Evolutionary conservation across 768 basidiomycete species (phyloP).

Genomic region (Leccinum rimulosum): DNA sequence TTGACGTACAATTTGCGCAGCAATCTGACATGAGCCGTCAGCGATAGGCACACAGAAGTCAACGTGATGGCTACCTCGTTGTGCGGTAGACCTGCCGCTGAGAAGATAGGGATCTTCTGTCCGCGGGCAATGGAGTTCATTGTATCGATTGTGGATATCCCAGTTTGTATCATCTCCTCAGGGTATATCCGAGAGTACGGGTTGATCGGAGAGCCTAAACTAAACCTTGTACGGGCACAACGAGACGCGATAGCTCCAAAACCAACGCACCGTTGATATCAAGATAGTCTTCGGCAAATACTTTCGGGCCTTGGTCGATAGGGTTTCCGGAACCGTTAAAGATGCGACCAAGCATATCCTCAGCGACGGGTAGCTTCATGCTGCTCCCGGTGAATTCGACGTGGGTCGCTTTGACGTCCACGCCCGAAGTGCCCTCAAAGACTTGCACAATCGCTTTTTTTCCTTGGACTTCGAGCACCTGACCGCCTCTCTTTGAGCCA

Average conservation of each 20-base stretch:
- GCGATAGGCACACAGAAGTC: slow-evolving; percentile 22
- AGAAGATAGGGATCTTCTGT: slow-evolving; percentile 99
- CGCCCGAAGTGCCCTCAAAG: slow-evolving; percentile 96
- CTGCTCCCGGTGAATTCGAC: slow-evolving; percentile 97
- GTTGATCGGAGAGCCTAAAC: slow-evolving; percentile 92
- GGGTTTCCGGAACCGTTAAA: slow-evolving; percentile 99
- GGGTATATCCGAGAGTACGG: slow-evolving; percentile 98
- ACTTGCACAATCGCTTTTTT: slow-evolving; percentile 99
- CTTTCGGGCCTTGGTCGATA: slow-evolving; percentile 97
- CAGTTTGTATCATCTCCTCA: slow-evolving; percentile 99
- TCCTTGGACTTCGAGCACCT: slow-evolving; percentile 96
- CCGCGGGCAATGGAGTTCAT: slow-evolving; percentile 99
- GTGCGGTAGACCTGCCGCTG: slow-evolving; percentile 96
- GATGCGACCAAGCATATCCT: slow-evolving; percentile 98
- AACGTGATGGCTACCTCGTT: slow-evolving; percentile 68
- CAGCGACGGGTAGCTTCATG: slow-evolving; percentile 98
- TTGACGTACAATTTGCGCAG: slow-evolving; percentile 99
- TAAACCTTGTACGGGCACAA: slow-evolving; percentile 15
- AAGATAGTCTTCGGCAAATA: slow-evolving; percentile 98
- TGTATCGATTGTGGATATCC: slow-evolving; percentile 96
- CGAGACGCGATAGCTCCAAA: slow-evolving; percentile 1
- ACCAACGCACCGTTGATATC: slow-evolving; percentile 88
- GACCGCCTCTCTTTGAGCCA: slow-evolving; percentile 91
- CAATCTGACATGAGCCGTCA: slow-evolving; percentile 62
- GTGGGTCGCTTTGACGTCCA: slow-evolving; percentile 96